phyloP scores from a whole-genome alignment of 306 rosid species.

The Sphenostylis stenocarpa region DNA sequence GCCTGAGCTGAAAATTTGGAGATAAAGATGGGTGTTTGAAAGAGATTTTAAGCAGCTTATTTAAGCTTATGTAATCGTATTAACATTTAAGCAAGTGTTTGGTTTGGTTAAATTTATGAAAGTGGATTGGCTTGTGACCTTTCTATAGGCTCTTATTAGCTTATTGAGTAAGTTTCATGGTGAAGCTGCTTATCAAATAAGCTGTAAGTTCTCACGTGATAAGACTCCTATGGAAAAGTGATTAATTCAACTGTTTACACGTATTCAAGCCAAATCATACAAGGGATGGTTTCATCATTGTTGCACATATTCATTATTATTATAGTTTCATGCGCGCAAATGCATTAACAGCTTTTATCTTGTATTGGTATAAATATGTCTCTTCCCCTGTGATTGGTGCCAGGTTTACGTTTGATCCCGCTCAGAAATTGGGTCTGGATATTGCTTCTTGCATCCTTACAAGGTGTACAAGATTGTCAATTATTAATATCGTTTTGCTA shows the following conservation, averaged over 20 bases:
- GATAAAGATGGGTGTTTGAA: neutral
- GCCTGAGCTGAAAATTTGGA: constrained; percentile 1
- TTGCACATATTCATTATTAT: neutral
- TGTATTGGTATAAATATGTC: constrained; percentile 6
- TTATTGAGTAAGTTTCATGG: neutral
- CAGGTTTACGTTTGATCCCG: constrained; percentile 90
- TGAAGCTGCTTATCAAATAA: neutral
- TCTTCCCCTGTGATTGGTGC: constrained; percentile 31
- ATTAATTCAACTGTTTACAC: neutral
- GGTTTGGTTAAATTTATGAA: neutral
- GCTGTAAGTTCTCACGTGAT: neutral
- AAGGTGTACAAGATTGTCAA: constrained; percentile 51
- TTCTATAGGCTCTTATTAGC: neutral
- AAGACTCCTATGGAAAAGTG: neutral
- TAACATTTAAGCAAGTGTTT: neutral
- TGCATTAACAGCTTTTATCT: constrained; percentile 8
- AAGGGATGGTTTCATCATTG: neutral
- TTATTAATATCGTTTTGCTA: constrained; percentile 14
- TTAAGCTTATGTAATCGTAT: neutral
- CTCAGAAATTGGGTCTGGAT: constrained; percentile 72
- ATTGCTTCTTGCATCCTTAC: constrained; percentile 82
- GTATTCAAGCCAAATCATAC: neutral
- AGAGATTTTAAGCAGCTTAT: neutral
- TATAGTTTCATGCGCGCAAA: constrained; percentile 26
- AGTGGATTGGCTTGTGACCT: neutral